Evolutionary conservation across 805 yeast species (phyloP), one percentile per base, ranked within the genome.

Genomic region (Danielia oregonensis): DNA sequence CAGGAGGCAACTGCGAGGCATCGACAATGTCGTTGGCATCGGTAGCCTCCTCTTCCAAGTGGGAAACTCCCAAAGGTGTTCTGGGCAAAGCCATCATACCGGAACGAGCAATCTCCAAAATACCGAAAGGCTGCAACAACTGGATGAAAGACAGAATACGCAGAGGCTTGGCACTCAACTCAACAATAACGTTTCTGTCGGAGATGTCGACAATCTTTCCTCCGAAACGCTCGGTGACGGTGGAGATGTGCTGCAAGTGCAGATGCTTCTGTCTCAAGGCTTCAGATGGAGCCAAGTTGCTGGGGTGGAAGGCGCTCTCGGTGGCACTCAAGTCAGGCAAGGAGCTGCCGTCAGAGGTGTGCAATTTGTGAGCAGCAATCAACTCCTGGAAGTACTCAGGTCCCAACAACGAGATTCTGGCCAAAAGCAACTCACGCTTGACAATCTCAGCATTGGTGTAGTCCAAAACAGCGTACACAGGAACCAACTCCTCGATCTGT

Each of bases 1-100:
- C 97, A 17, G 98, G 98, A 43, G 98, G 98, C 54, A 91, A 74
- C 63, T 82, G 86, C 35, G 91, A 75, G 46, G 82, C 83, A 60
- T 91, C 97, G 42, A 88, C 95, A 48, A 79, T 76, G 36, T 83
- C 86, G 36, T 69, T 62, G 23, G 81, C 84, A 40, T 76, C 79
- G 42, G 67, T 67, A 11, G 65, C 63, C 21, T 68, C 67, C 7
- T 74, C 82, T 13, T 65, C 74, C 27, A 59, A 65, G 24, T 55
- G 53, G 27, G 55, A 59, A 15, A 65, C 65, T 44, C 81, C 86
- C 49, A 88, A 66, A 27, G 96, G 96, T 32, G 97, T 86, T 75
- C 97, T 82, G 55, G 97, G 94, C 53, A 93, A 74, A 7, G 97
- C 98, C 91, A 93, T 88, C 94, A 91, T 86, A 67, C 98, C 98